Base-by-base conservation (phyloP, 495 filamentous ascomycete species). In the Lepraria neglecta region DNA sequence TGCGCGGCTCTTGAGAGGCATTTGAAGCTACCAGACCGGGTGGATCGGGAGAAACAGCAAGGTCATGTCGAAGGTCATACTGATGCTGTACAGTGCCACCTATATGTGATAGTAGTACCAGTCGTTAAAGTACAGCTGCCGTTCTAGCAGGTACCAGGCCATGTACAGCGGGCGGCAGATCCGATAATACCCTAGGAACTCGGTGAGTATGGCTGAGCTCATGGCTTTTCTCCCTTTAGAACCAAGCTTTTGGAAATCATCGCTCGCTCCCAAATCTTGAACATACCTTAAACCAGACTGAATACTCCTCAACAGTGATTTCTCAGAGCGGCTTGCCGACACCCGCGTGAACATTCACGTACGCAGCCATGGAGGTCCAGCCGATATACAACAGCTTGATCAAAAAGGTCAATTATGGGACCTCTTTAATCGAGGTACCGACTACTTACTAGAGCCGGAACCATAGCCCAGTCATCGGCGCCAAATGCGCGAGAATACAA, bases 281-380 rank as follows among this genome's bases (percentile, higher is more conserved):
- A 44, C 43, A 15, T 35, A 65, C 62, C 62, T 67, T 59, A 50
- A 62, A 68, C 70, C 68, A 69, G 30, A 69, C 44, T n/a, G 62
- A 38, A 35, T 61, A 69, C 42, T 70, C 69, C 3, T 10, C 59
- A 3, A 67, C 6, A 6, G 70, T 68, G 50, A 69, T 69, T 33
- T 72, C 69, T 59, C 60, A 64, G 11, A 70, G 63, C 17, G 69
- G 70, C 50, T 70, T 72, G 40, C 64, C 69, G 28, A 71, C 61
- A 9, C 68, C 70, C 45, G 66, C 67, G 45, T 62, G 31, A 19
- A 70, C 59, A 43, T 64, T 62, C n/a, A 63, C 45, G 42, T 70
- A 70, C 5, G 44, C 64, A 7, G 64, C 64, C 61, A 70, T 61
- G 1, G 46, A 35, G 21, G 63, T 65, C 58, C 58, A 60, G 60